Percentiles rank a stretch among this genome's conserved stretches.
Evolutionary conservation across 768 basidiomycete species (phyloP).

Genomic region (Sarcomyxa edulis): DNA sequence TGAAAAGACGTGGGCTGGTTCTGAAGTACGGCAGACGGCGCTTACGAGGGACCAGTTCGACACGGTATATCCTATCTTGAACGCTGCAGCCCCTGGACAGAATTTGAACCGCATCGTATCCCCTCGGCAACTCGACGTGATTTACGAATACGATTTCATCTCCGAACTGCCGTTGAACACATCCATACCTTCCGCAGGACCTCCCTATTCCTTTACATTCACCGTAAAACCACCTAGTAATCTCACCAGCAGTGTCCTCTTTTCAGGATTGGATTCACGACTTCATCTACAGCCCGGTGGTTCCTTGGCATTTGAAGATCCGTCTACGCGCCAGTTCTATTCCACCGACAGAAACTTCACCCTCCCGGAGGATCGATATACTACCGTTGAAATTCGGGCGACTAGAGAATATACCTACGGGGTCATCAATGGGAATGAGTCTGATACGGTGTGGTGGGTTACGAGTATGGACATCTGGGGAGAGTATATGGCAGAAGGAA

Average conservation of each 20-base stretch:
- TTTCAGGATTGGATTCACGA: slow-evolving; percentile 28
- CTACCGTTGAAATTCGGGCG: slow-evolving; percentile 30
- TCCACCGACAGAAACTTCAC: slow-evolving; percentile 19
- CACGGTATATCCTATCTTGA: slow-evolving; percentile 26
- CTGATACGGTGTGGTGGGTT: slow-evolving; percentile 29
- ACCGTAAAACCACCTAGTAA: slow-evolving; percentile 24
- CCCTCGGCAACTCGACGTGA: slow-evolving; percentile 18
- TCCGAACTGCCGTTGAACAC: slow-evolving; percentile 19
- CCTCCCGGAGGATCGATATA: slow-evolving; percentile 22
- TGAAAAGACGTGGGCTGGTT: slow-evolving; percentile 40
- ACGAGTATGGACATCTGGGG: slow-evolving; percentile 36
- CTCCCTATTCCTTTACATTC: slow-evolving; percentile 37
- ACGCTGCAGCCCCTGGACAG: slow-evolving; percentile 34
- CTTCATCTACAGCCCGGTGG: slow-evolving; percentile 30
- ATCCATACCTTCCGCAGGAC: slow-evolving; percentile 31
- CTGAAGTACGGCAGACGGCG: slow-evolving; percentile 25
- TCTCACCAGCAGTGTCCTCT: slow-evolving; percentile 18
- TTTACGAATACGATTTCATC: slow-evolving; percentile 21
- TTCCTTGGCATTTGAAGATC: slow-evolving; percentile 33
- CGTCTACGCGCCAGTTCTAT: slow-evolving; percentile 25
- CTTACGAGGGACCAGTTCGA: slow-evolving; percentile 31
- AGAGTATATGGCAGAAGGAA: slow-evolving; percentile 28
- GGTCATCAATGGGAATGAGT: slow-evolving; percentile 18
- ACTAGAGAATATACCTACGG: slow-evolving; percentile 30
- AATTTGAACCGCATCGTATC: slow-evolving; percentile 36